Evolutionary conservation across 805 yeast species (phyloP), one percentile per base, ranked within the genome.

Genomic region (Candida maltosa): DNA sequence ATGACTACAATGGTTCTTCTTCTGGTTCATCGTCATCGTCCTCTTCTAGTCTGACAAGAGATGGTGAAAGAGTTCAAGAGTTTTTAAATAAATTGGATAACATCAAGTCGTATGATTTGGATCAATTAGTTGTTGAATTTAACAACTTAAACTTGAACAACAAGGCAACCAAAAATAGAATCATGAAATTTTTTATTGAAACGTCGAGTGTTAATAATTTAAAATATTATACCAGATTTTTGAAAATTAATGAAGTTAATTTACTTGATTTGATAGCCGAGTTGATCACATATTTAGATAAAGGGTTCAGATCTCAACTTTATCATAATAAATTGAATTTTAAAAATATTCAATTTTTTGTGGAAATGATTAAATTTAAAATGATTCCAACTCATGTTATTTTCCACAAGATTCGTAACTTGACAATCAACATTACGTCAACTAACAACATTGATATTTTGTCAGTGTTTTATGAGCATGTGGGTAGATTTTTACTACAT

Each of bases 341-440:
- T 45, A 72, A 68, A 44, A 76, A 72, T 44, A 71, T 85, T 24
- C 66, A 71, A 16, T 82, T 84, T 46, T 79, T 85, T 45, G 64
- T 78, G 32, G 96, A 89, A 49, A 63, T 88, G 60, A 75, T 83
- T 21, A 87, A 85, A 51, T 88, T 88, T 54, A 77, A 74, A 45
- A 56, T 87, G 41, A 66, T 87, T 11, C 91, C 95, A 0, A 62
- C 69, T n/a, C 80, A 78, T 54, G 69, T 81, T 39, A 65, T 81
- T 9, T 83, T 87, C 52, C 89, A 87, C 55, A 83, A 82, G 51
- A 70, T 88, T 31, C 69, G 87, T 47, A 60, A 70, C 2, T 60
- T 86, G 44, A 73, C 83, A 2, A 48, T 76, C 36, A 72, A 73
- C 34, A 49, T 71, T 14, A 65, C 71, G 5, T 65, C 70, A 0